Evolutionary conservation across 768 basidiomycete species (phyloP).

Genomic region (Paxillus involutus): DNA sequence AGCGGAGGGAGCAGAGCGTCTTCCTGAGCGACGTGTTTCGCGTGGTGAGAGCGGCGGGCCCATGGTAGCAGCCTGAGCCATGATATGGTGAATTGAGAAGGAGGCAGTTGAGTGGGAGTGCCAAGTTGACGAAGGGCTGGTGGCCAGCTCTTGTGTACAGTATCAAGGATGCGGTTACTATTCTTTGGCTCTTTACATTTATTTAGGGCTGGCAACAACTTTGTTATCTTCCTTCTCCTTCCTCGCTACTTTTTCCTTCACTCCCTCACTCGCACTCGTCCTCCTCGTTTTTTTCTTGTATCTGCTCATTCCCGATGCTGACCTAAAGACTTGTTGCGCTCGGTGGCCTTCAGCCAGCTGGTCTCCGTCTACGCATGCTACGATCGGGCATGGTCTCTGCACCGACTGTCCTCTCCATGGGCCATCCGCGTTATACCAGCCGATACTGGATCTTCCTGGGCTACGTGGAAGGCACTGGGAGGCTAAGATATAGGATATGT

Average conservation of each 20-base stretch:
- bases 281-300: background rate
- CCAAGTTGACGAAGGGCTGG: slow-evolving; percentile 2
- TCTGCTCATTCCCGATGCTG: background rate
- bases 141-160: background rate
- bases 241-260: slow-evolving; percentile 5
- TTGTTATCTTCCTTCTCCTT: slow-evolving; percentile 14
- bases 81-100: slow-evolving; percentile 25
- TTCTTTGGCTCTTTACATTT: slow-evolving; percentile 20
- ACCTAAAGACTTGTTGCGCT: background rate
- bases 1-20: slow-evolving; percentile 66
- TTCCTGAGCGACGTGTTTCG: slow-evolving; percentile 75
- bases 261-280: background rate
- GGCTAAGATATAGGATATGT: background rate
- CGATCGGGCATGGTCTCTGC: slow-evolving; percentile 13
- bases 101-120: slow-evolving; percentile 7
- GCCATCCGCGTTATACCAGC: background rate
- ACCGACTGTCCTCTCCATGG: background rate
- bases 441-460: background rate
- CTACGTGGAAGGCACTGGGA: background rate
- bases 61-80: slow-evolving; percentile 72
- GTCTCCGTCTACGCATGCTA: background rate
- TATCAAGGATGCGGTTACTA: slow-evolving; percentile 1
- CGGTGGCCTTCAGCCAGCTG: background rate
- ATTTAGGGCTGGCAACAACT: slow-evolving; percentile 37
- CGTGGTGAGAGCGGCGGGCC: slow-evolving; percentile 76